phyloP scores from a whole-genome alignment of 78 protist genomes.

The Dictyostelium purpureum region DNA sequence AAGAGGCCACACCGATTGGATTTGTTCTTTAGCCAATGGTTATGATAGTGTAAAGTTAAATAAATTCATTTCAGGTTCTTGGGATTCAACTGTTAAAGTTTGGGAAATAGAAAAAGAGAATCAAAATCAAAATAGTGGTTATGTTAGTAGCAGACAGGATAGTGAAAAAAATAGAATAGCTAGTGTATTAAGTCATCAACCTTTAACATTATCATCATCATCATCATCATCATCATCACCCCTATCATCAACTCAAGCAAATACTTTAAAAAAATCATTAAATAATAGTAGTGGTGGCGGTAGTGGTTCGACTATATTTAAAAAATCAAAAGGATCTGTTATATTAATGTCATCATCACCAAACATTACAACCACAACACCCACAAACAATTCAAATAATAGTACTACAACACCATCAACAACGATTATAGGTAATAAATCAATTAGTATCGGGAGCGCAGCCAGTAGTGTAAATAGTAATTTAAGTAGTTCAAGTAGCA shows the following conservation, averaged over 20 bases:
- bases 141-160: not conserved
- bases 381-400: not conserved
- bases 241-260: not conserved
- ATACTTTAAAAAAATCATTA: not conserved
- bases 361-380: too few relatives aligned
- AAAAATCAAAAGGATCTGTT: not conserved
- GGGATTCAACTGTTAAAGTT: constrained; percentile 49
- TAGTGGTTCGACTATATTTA: constrained; percentile 1
- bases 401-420: not conserved
- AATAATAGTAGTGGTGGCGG: not conserved
- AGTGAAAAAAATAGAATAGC: constrained; percentile 1
- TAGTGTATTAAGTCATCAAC: not conserved
- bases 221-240: not conserved
- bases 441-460: too few relatives aligned
- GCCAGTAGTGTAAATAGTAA: not conserved
- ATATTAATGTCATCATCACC: too few relatives aligned
- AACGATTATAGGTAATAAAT: too few relatives aligned
- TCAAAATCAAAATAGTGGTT: not conserved
- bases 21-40: not conserved
- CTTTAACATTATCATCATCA: not conserved
- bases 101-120: constrained; percentile 51
- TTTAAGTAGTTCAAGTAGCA: not conserved
- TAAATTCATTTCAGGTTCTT: constrained; percentile 18
- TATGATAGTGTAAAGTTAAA: not conserved
- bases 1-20: constrained; percentile 77